Evolutionary conservation across 2,329 filamentous ascomycete species (phyloP).

Genomic region (Pseudocercospora macadamiae): DNA sequence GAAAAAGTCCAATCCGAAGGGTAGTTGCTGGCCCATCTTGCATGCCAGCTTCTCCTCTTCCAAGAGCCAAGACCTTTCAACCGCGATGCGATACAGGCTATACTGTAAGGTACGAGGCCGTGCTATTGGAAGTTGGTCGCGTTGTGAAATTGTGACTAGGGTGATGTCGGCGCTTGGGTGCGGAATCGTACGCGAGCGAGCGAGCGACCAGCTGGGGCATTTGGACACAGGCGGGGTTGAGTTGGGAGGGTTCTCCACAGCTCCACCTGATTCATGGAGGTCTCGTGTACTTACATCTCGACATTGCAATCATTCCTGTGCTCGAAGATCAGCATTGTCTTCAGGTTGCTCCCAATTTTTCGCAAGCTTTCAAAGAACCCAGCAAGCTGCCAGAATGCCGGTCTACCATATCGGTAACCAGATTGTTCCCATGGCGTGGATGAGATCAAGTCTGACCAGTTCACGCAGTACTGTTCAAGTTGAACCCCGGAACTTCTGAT

Average conservation of each 20-base stretch:
- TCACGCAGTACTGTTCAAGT: constrained; percentile 30
- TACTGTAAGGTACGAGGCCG: neutral
- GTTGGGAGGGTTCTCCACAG: too few relatives aligned
- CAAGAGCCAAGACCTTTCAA: neutral
- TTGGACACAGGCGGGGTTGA: too few relatives aligned
- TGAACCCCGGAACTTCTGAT: constrained; percentile 23
- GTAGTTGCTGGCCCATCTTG: constrained; percentile 11
- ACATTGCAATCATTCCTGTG: neutral
- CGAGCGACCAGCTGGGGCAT: too few relatives aligned
- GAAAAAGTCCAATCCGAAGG: constrained; percentile 12
- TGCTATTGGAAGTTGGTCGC: neutral
- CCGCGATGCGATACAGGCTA: neutral
- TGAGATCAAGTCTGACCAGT: neutral
- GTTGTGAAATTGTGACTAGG: neutral
- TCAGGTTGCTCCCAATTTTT: neutral
- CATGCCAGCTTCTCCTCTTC: neutral
- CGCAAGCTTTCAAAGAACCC: neutral
- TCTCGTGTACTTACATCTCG: neutral
- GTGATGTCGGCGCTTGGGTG: neutral
- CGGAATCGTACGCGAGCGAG: too few relatives aligned
- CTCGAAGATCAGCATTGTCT: neutral
- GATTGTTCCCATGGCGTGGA: neutral
- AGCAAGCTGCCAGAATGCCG: constrained; percentile 15
- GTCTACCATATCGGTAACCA: constrained; percentile 29
- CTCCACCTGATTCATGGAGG: too few relatives aligned